These are phyloP conservation scores for Tephrocybe sp. DNA, from an alignment of 768 basidiomycete genomes.

Conservation along the genomic window DNA sequence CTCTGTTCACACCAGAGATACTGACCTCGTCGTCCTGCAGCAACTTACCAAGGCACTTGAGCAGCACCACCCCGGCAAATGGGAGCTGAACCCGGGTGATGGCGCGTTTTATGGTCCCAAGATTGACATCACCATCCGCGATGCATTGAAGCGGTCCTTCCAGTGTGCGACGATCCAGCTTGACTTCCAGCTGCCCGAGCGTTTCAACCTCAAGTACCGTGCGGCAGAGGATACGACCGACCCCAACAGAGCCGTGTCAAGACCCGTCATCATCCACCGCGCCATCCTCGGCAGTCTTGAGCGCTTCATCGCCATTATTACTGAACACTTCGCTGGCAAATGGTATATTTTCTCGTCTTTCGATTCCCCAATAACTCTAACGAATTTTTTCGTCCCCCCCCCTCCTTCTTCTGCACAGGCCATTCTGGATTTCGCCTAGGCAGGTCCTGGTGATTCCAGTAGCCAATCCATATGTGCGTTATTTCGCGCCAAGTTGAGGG, in stretches of 20 bases:
- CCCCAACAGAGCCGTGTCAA: conserved; percentile 51
- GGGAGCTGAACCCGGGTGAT: conserved; percentile 93
- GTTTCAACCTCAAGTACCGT: conserved; percentile 94
- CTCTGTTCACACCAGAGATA: not conserved
- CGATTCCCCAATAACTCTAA: not conserved
- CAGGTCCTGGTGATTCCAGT: conserved; percentile 96
- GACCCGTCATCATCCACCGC: conserved; percentile 98
- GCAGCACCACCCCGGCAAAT: conserved; percentile 81
- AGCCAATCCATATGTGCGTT: conserved; percentile 80
- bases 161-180: conserved; percentile 99
- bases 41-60: conserved; percentile 86
- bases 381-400: not conserved
- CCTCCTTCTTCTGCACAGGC: conserved; percentile 50
- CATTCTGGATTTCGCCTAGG: conserved; percentile 98
- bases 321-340: conserved; percentile 96
- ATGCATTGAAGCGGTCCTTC: conserved; percentile 90
- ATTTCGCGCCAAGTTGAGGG: not conserved
- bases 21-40: no score
- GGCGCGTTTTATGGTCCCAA: conserved; percentile 99
- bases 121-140: conserved; percentile 95
- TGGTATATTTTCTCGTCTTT: conserved; percentile 58
- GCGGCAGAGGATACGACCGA: conserved; percentile 69
- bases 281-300: conserved; percentile 94
- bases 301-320: conserved; percentile 95
- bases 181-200: conserved; percentile 97